Base-by-base conservation (phyloP, 2,329 filamentous ascomycete genomes). In the Lecanosticta acicola region DNA sequence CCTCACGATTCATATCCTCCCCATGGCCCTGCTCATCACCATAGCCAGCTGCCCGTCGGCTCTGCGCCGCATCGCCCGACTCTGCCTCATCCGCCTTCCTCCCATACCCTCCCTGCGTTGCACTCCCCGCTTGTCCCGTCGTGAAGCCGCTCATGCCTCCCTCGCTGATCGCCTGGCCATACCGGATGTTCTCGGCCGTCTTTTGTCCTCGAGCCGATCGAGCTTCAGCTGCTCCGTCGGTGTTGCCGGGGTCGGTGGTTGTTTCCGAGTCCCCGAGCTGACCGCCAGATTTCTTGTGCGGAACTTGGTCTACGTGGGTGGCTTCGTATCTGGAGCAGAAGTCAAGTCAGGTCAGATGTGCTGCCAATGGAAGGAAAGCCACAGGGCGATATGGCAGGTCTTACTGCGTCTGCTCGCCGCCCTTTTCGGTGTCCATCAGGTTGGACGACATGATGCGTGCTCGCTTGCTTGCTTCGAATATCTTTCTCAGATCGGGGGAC, bases 381-480 rank as follows among this genome's bases (percentile, higher is more conserved):
- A n/a, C n/a, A n/a, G n/a, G n/a, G n/a, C 13, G 5, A 29, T 29
- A 29, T 29, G 24, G 9, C 26, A 14, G 10, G 13, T 29, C 67
- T 44, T 69, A 79, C 73, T 79, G 79, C 3, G 74, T 76, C 47
- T 71, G 71, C 63, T 83, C 78, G 54, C 80, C 80, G 58, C 80
- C 80, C 14, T 71, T 69, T 46, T 74, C 74, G 21, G 76, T 81
- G 55, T 79, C 72, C 72, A 83, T 76, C 34, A 82, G 67, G 52
- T 73, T 72, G 14, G 68, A 65, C 50, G 75, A 72, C 76, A 79
- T 79, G 17, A 32, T 45, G 45, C 34, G 33, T 17, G 32, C n/a
- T n/a, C n/a, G n/a, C n/a, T n/a, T n/a, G n/a, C n/a, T n/a, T n/a
- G n/a, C n/a, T n/a, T n/a, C n/a, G n/a, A n/a, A n/a, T n/a, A n/a